Base-by-base conservation (phyloP, 1,284 basidiomycete species). In the Malassezia dermatis region DNA sequence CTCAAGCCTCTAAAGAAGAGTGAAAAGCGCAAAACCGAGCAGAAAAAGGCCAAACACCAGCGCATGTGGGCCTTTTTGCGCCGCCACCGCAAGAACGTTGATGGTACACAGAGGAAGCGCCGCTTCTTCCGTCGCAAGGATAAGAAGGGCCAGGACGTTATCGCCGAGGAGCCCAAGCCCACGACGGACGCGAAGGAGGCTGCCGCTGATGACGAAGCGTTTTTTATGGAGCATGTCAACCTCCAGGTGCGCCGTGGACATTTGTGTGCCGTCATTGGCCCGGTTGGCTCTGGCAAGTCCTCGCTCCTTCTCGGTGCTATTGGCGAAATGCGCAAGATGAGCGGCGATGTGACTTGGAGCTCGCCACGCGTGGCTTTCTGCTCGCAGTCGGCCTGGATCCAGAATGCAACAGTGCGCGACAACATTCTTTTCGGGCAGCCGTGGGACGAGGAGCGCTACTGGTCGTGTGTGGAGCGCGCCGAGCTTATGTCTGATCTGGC, bases 351-450 rank as follows among this genome's bases (percentile, higher is more conserved):
- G 10, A 63, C 57, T 11, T 74, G 69, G 70, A 65, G 67, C n/a
- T 60, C 61, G 24, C 50, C 63, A 42, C 57, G 62, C 26, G 62
- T 89, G 1, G 84, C 82, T 0, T 91, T 89, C 76, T 89, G 86
- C 70, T 82, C 87, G 3, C 88, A 89, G 73, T 82, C 79, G 23
- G 85, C 88, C 1, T 93, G 89, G 88, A 90, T 93, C 51, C 88
- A 89, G 71, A 88, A 86, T 66, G 83, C 84, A 0, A 82, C 84
- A 3, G 63, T 89, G 60, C 83, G 84, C 49, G 62, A 81, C 63
- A 73, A 75, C 53, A 67, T 75, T 24, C 47, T 72, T 23, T 78
- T 84, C 75, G 83, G 66, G 2, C 67, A 66, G 23, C 56, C 63
- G 1, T 74, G 65, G 43, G 70, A 76, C 40, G 82, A 84, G 49